Percentiles rank a stretch among this genome's conserved stretches.
Evolutionary conservation across 164 flowering plant genomes (phyloP).

Genomic region (Chimonanthus praecox): DNA sequence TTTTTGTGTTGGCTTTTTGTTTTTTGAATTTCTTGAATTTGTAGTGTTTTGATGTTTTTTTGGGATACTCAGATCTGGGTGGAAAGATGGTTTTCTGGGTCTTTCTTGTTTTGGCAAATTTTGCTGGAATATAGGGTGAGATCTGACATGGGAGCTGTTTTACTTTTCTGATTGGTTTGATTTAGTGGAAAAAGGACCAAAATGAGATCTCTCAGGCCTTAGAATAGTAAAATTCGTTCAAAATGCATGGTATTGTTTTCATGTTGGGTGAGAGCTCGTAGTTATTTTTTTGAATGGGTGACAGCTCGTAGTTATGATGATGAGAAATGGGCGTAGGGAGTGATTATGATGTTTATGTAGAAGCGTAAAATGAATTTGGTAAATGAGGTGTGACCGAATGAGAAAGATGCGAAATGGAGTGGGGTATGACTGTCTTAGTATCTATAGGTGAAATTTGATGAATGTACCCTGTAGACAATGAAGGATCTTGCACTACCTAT

Average conservation of each 20-base stretch:
- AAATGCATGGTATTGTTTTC: no score
- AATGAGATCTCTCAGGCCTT: not conserved
- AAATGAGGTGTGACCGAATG: no score
- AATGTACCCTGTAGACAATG: no score
- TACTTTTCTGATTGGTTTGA: not conserved
- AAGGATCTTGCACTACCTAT: no score
- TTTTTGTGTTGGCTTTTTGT: not conserved
- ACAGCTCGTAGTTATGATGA: not conserved
- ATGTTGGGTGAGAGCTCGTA: not conserved
- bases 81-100: not conserved
- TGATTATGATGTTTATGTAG: no score
- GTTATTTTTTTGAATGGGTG: not conserved
- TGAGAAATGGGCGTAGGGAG: not conserved
- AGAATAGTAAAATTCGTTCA: not conserved
- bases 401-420: no score
- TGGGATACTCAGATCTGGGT: constrained; percentile 2
- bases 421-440: no score
- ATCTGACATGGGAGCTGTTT: not conserved
- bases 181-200: not conserved
- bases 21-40: not conserved
- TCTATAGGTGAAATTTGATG: no score
- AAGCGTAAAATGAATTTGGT: not conserved
- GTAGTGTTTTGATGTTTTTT: not conserved
- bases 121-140: not conserved
- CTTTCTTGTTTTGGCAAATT: not conserved